Evolutionary conservation across 2,329 filamentous ascomycete species (phyloP), one percentile per base, ranked within the genome.

Genomic region (Aureobasidium melanogenum): DNA sequence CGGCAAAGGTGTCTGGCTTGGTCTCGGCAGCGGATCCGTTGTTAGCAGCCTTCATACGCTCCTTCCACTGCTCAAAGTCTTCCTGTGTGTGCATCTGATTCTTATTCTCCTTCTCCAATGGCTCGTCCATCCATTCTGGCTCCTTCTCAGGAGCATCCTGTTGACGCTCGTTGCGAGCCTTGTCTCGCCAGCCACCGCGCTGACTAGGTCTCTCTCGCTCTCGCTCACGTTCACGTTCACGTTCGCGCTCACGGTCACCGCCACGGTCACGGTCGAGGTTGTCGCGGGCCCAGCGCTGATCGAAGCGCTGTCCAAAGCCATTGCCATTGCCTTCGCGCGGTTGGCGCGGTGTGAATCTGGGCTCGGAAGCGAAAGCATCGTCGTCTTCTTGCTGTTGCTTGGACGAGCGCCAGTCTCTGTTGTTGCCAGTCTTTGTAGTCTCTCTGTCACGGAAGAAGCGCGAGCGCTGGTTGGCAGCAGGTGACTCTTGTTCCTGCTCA

Each of bases 21-120:
- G 64, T 77, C 28, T 76, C 73, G 12, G 69, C 67, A 38, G 70
- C 62, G 8, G 63, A 62, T 38, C 67, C 67, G 50, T 75, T 79
- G 15, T 19, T 15, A 62, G 80, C 86, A 62, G 80, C 86, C 73
- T 89, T 93, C 91, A 95, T 95, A 65, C 82, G 83, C 68, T 95
- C 90, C 81, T 96, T 96, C 85, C 93, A 97, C 67, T 89, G 89
- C 75, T 95, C 88, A 73, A 97, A 95, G 66, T 97, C 92, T 70
- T 95, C 91, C 69, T 90, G 87, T 0, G 91, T 96, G 68, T 90
- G 88, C 5, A 91, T 96, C 68, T 90, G 88, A 3, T 71, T 67
- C 68, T 87, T 84, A 56, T 89, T 87, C 62, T 88, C 86, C 24
- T 81, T 75, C 47, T 79, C 63, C 4, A 66, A 66, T 1, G 72